phyloP scores from a whole-genome alignment of 306 rosid species.

The Lotus japonicus region DNA sequence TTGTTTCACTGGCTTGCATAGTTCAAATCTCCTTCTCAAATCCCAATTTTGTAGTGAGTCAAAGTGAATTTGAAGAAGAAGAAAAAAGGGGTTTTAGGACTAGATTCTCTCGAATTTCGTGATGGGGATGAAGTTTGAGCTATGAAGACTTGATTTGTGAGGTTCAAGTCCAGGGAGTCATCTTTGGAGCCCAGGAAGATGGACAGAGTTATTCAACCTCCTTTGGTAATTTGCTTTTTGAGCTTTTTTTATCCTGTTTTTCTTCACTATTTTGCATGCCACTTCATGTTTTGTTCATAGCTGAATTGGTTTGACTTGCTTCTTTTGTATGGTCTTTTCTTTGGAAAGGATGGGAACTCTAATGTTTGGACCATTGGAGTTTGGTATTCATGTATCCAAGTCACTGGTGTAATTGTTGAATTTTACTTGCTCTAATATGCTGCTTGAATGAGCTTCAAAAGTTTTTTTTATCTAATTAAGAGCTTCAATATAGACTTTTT shows the following conservation, averaged over 20 bases:
- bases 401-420: slow-evolving; percentile 9
- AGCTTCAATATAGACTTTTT: neutral
- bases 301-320: neutral
- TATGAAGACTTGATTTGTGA: slow-evolving; percentile 29
- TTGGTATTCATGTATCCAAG: neutral
- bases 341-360: neutral
- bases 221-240: slow-evolving; percentile 52
- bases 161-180: slow-evolving; percentile 27
- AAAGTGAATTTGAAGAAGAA: neutral
- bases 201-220: slow-evolving; percentile 86
- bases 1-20: neutral
- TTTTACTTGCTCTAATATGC: slow-evolving; percentile 16
- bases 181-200: slow-evolving; percentile 32
- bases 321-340: neutral
- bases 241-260: neutral
- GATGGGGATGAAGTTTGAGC: slow-evolving; percentile 41
- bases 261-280: slow-evolving; percentile 12
- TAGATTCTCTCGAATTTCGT: slow-evolving; percentile 21
- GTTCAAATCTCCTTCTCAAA: slow-evolving; percentile 5
- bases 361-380: neutral
- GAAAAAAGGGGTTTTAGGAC: neutral
- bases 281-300: slow-evolving; percentile 5
- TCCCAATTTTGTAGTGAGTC: neutral
- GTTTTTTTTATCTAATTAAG: neutral
- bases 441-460: neutral